Percentiles rank a stretch among this genome's conserved stretches.
phyloP scores from a whole-genome alignment of 192 early-diverging fungal genomes.

The Funneliformis geosporum region DNA sequence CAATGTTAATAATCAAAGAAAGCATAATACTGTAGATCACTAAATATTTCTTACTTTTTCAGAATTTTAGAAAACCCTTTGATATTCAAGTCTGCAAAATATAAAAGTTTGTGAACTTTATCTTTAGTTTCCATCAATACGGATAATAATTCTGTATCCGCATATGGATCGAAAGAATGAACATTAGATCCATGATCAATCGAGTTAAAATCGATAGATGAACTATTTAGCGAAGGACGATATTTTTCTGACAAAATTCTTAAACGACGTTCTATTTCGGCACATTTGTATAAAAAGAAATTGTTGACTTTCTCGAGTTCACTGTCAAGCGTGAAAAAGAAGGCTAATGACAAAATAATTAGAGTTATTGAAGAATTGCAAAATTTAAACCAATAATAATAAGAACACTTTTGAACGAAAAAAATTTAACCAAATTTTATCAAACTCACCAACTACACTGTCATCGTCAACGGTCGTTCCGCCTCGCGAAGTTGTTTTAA shows the following conservation, averaged over 20 bases:
- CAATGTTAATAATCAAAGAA: not conserved
- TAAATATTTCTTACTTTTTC: conserved; percentile 55
- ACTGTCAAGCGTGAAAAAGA: conserved; percentile 80
- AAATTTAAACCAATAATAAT: not conserved
- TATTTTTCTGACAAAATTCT: conserved; percentile 60
- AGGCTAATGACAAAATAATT: conserved; percentile 54
- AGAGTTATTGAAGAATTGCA: conserved; percentile 22
- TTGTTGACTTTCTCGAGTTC: conserved; percentile 84
- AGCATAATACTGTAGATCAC: not conserved
- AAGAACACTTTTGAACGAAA: too few relatives aligned
- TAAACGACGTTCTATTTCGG: conserved; percentile 70
- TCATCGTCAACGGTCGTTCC: conserved; percentile 36
- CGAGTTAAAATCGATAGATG: not conserved
- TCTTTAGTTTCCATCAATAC: conserved; percentile 51
- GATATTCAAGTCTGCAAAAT: conserved; percentile 55
- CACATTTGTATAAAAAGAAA: conserved; percentile 78
- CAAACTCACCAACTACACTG: conserved; percentile 40
- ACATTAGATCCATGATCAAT: not conserved
- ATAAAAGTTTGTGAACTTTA: conserved; percentile 49
- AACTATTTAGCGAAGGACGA: conserved; percentile 21
- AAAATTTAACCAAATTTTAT: too few relatives aligned
- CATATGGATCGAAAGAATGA: conserved; percentile 33
- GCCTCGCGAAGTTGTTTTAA: conserved; percentile 24
- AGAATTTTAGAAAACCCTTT: conserved; percentile 57
- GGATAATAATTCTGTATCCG: conserved; percentile 41